These are phyloP conservation scores for Linnemannia exigua DNA, from an alignment of 192 early-diverging fungal genomes.

Conservation along the genomic window DNA sequence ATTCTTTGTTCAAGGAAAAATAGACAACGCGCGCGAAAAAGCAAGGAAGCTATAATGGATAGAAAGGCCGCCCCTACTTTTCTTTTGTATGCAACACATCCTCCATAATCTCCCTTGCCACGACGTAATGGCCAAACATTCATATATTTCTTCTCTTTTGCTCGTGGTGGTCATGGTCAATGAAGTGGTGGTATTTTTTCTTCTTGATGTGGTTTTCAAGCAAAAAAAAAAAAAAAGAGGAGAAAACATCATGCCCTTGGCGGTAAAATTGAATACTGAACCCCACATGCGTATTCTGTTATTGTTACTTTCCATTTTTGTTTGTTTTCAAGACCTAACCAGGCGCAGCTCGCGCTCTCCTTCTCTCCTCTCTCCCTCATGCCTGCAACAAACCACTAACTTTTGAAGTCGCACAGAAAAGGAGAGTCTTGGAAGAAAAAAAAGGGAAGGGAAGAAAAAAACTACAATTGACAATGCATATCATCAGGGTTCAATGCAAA, in stretches of 20 bases:
- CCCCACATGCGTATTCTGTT: background rate
- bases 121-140: background rate
- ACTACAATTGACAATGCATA: background rate
- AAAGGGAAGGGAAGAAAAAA: background rate
- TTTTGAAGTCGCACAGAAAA: background rate
- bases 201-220: constrained; percentile 11
- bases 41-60: background rate
- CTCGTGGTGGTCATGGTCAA: background rate
- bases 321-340: background rate
- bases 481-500: background rate
- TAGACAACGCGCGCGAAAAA: background rate
- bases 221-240: background rate
- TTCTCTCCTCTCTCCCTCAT: background rate
- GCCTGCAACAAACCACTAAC: constrained; percentile 8
- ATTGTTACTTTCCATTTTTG: background rate
- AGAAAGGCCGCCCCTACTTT: background rate
- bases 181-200: background rate
- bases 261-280: background rate
- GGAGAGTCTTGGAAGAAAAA: constrained; percentile 1
- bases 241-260: background rate
- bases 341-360: background rate
- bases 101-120: background rate
- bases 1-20: background rate
- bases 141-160: background rate
- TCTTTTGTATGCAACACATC: background rate